Base-by-base conservation (phyloP, 805 yeast species). In the Saturnispora quitensis region DNA sequence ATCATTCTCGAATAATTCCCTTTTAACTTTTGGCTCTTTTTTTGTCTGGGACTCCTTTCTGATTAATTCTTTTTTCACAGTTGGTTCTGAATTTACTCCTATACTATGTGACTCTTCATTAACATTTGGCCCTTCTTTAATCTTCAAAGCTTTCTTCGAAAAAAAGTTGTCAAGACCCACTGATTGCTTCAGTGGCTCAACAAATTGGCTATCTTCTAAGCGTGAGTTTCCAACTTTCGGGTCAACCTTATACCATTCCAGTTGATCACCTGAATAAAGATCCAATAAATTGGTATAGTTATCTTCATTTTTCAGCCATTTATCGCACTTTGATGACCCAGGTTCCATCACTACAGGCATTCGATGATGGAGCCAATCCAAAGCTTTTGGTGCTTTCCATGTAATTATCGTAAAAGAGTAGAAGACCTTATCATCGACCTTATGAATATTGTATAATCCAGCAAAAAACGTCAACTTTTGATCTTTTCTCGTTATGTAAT, bases 361-460 rank as follows among this genome's bases (percentile, higher is more conserved):
- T 25, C 97, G 71, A 1, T 69, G 66, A 63, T 90, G 97, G 3
- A 90, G 65, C 86, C 89, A 83, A 43, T 70, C 65, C 55, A 89
- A 56, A 45, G 76, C 76, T 38, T 73, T 65, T 0, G 82, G 76
- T 0, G 95, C 91, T 0, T 78, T 77, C 0, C 86, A 84, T 0
- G 97, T 90, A 1, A 88, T 73, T 0, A 90, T 79, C 0, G 95
- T 80, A 58, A 76, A 89, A 0, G 84, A 75, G 40, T 72, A 67
- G 27, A 72, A 59, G 4, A 53, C 50, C 17, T 65, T 68, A 34
- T 65, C 65, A n/a, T 62, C 61, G 6, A 52, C 35, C 2, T 38
- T 43, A 5, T 58, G 45, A 31, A 63, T 69, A 9, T 60, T 55
- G 35, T 59, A 80, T 49, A 84, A 58, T 0, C 86, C 89, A 1